Percentiles rank a stretch among this genome's conserved stretches.
These are phyloP conservation scores for Lodderomyces orthopsilosis DNA, from an alignment of 1,139 yeast species.

Conservation along the genomic window DNA sequence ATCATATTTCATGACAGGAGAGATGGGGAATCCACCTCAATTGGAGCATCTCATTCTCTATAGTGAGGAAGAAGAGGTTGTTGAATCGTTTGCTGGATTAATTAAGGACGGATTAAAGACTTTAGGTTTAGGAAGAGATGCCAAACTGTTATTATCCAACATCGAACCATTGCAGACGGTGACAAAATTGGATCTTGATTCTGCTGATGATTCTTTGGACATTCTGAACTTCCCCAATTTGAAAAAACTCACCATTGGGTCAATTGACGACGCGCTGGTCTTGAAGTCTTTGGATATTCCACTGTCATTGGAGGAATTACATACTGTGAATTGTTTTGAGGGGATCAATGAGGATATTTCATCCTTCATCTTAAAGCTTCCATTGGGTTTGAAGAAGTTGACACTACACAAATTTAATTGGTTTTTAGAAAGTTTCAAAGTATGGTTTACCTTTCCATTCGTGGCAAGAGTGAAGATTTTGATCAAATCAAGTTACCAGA, in stretches of 20 bases:
- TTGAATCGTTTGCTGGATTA: too few species aligned
- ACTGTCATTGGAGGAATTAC: conserved; percentile 13
- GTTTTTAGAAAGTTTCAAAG: conserved; percentile 21
- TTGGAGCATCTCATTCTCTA: too few species aligned
- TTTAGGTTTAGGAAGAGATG: too few species aligned
- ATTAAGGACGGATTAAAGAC: too few species aligned
- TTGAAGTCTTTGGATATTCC: conserved; percentile 10
- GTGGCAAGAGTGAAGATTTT: conserved; percentile 14
- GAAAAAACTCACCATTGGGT: background rate
- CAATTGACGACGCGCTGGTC: too few species aligned
- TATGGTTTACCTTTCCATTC: conserved; percentile 16
- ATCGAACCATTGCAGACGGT: too few species aligned
- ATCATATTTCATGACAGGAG: too few species aligned
- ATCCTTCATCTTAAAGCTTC: conserved; percentile 7
- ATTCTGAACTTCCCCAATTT: background rate
- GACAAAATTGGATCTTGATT: too few species aligned
- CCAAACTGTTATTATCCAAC: too few species aligned
- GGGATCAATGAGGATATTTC: conserved; percentile 11
- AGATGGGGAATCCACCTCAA: too few species aligned
- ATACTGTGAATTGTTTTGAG: conserved; percentile 14
- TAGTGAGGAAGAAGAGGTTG: too few species aligned
- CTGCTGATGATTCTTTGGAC: too few species aligned
- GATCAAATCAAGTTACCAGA: conserved; percentile 18
- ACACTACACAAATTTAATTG: conserved; percentile 8
- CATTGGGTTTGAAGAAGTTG: conserved; percentile 13